Percentiles rank a stretch among this genome's conserved stretches.
Conservation (phyloP, 2,329 filamentous ascomycete genomes). For the Lasiodiplodia hormozganensis region DNA sequence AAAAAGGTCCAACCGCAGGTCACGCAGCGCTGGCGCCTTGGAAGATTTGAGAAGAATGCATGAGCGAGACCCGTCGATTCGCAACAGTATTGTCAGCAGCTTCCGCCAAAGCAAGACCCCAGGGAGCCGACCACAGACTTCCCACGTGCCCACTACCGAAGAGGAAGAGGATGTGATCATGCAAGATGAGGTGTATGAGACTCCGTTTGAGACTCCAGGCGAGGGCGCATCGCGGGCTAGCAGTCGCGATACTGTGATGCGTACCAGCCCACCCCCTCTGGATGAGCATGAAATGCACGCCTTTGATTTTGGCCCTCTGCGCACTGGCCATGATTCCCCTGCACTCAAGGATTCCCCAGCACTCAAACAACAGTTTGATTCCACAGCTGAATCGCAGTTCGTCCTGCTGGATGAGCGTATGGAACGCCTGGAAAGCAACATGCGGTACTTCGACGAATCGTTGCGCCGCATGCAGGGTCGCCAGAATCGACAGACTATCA, state of each 20-base stretch:
- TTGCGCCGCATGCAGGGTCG: conserved; percentile 43
- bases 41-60: conserved; percentile 40
- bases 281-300: conserved; percentile 37
- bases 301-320: conserved; percentile 47
- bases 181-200: conserved; percentile 16
- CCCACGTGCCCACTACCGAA: conserved; percentile 15
- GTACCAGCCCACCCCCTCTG: neutral
- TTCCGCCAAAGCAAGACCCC: conserved; percentile 37
- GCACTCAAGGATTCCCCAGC: conserved; percentile 21
- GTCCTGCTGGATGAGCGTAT: conserved; percentile 45
- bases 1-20: conserved; percentile 39
- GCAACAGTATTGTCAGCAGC: conserved; percentile 45
- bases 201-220: conserved; percentile 17
- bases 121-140: conserved; percentile 10
- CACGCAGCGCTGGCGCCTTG: conserved; percentile 47
- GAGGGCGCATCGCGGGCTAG: conserved; percentile 6
- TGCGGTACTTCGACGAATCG: conserved; percentile 41
- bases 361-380: conserved; percentile 10
- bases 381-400: conserved; percentile 31
- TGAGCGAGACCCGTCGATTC: conserved; percentile 35
- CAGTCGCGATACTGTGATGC: conserved; percentile 5
- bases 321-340: conserved; percentile 32
- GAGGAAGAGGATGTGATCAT: conserved; percentile 36
- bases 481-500: conserved; percentile 47
- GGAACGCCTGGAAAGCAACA: conserved; percentile 40